Percentiles rank a stretch among this genome's conserved stretches.
These are phyloP conservation scores for Alternaria sp. DNA, from an alignment of 2,329 filamentous ascomycete species.

Conservation along the genomic window DNA sequence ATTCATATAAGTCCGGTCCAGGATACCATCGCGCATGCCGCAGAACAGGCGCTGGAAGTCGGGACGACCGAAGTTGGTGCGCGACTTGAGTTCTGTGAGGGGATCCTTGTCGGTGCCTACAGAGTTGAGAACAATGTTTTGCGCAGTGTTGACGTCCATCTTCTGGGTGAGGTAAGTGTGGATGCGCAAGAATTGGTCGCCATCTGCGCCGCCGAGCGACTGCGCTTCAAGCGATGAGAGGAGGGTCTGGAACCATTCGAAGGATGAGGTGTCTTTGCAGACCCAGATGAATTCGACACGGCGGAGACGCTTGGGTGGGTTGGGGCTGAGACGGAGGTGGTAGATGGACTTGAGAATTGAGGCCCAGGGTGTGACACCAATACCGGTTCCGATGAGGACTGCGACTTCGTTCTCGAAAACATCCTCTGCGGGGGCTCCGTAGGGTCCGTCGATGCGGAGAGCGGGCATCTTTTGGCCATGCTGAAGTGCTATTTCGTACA, in stretches of 20 bases:
- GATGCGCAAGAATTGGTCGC: slow-evolving; percentile 91
- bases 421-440: slow-evolving; percentile 95
- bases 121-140: slow-evolving; percentile 96
- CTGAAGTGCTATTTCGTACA: slow-evolving; percentile 96
- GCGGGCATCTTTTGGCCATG: slow-evolving; percentile 92
- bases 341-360: slow-evolving; percentile 96
- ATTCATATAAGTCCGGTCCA: slow-evolving; percentile 82
- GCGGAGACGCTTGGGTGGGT: slow-evolving; percentile 85
- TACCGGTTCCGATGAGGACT: slow-evolving; percentile 83
- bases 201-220: slow-evolving; percentile 67
- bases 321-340: slow-evolving; percentile 89
- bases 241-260: slow-evolving; percentile 98
- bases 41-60: slow-evolving; percentile 83
- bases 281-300: slow-evolving; percentile 99
- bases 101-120: slow-evolving; percentile 89
- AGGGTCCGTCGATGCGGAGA: slow-evolving; percentile 91
- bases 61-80: slow-evolving; percentile 94
- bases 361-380: slow-evolving; percentile 87
- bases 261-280: slow-evolving; percentile 92
- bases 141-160: slow-evolving; percentile 87
- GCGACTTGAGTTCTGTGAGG: slow-evolving; percentile 84
- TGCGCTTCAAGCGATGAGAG: slow-evolving; percentile 90
- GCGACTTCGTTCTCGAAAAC: slow-evolving; percentile 94
- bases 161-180: slow-evolving; percentile 97
- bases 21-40: slow-evolving; percentile 85